Evolutionary conservation across 2,329 filamentous ascomycete genomes (phyloP), one percentile per base, ranked within the genome.

Genomic region (Leptographium flavum): DNA sequence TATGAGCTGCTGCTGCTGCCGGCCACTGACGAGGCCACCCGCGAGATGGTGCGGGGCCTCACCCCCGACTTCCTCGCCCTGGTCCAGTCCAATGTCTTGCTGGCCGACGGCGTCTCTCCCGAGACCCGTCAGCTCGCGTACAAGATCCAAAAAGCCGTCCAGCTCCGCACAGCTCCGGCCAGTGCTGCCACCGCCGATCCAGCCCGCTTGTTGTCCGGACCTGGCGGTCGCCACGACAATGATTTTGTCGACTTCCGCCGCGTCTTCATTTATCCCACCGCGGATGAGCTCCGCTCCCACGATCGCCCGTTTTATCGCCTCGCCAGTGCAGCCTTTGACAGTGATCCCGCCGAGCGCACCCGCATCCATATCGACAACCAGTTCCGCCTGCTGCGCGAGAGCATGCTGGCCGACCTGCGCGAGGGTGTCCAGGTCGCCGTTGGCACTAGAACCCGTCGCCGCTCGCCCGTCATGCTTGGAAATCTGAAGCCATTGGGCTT

Each of bases 221-320:
- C 80, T 0, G 83, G 83, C 0, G 81, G 81, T 0, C 70, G 83
- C 0, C 82, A 88, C 50, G 79, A 87, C 57, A 88, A 88, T 45
- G 83, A 87, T 52, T 73, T 72, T 54, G 62, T 54, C 1, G 68
- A 84, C 50, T 79, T 79, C 52, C 67, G 73, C 0, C 48, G 75
- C 0, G 76, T 85, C 30, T 61, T 70, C 2, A 76, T 87, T 14
- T 69, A 75, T 40, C 83, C 83, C 0, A 87, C 81, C 0, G 57
- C 69, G 0, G 74, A 81, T 42, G 83, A 87, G 54, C 65, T 87
- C 2, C 47, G 64, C 0, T 79, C 70, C 0, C 64, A 56, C 0
- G 65, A 70, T 3, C 55, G 57, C 22, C 68, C 74, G 0, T 86
- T 76, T 56, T 74, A 77, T 38, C 69, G 71, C 7, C 66, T 61